Conservation (phyloP, 108 stramenopile species). For the Skeletonema menzelii region DNA sequence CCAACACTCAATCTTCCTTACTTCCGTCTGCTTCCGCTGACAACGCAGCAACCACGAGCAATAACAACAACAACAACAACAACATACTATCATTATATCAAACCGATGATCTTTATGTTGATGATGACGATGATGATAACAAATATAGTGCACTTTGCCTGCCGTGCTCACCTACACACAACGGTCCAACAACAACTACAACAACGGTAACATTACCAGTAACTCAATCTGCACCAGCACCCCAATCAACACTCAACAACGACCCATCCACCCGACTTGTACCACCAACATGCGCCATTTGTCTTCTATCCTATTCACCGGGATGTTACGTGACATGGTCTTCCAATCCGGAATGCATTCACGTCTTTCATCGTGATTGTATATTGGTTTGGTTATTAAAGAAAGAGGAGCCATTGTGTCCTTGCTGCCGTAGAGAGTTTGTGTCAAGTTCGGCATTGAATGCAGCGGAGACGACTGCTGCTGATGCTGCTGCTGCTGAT, state of each 20-base stretch:
- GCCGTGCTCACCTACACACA: constrained; percentile 3
- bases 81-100: constrained; percentile 3
- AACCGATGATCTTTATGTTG: constrained; percentile 1
- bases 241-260: constrained; percentile 1
- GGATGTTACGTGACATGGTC: constrained; percentile 74
- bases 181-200: neutral
- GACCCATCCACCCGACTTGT: constrained; percentile 35
- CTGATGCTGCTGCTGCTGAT: neutral
- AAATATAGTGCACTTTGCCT: constrained; percentile 27
- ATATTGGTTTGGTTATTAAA: constrained; percentile 73
- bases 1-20: neutral
- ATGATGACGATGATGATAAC: constrained; percentile 23
- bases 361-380: constrained; percentile 79
- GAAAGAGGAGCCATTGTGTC: constrained; percentile 62
- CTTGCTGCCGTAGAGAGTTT: constrained; percentile 84
- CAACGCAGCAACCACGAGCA: neutral
- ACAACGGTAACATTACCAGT: neutral
- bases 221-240: neutral
- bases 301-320: constrained; percentile 60
- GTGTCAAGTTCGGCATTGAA: constrained; percentile 14
- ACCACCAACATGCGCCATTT: constrained; percentile 70
- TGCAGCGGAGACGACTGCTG: neutral
- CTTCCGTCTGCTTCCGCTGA: neutral
- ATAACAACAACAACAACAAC: neutral
- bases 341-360: constrained; percentile 64